Conservation (phyloP, 768 basidiomycete genomes). For the Podaxis pistillaris region DNA sequence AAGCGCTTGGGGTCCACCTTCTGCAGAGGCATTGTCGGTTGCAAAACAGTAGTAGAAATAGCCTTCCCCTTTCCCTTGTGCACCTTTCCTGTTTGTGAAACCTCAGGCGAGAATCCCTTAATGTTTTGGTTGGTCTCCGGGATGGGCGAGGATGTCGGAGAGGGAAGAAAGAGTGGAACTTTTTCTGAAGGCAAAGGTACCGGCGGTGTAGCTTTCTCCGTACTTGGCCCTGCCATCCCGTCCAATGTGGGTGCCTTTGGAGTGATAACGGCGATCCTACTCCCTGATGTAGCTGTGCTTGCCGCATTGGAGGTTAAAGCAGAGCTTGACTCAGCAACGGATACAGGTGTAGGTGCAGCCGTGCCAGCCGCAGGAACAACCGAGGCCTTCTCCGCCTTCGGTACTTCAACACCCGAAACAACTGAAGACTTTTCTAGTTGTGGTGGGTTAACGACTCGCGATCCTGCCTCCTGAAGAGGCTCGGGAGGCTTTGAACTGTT, state of each 20-base stretch:
- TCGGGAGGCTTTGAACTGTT: neutral
- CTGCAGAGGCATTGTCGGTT: neutral
- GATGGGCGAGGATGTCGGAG: conserved; percentile 35
- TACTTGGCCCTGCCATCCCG: neutral
- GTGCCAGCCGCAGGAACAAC: neutral
- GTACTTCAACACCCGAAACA: neutral
- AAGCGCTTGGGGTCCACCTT: neutral
- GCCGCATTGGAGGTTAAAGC: neutral
- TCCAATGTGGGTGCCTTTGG: neutral
- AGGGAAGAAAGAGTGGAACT: conserved; percentile 50
- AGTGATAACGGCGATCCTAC: neutral
- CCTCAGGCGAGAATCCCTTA: neutral
- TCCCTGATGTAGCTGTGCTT: neutral
- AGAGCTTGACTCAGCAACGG: neutral
- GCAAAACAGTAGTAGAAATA: neutral
- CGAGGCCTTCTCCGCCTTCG: neutral
- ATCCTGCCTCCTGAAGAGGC: neutral
- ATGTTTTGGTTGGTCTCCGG: neutral
- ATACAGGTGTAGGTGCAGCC: neutral
- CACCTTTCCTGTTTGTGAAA: neutral
- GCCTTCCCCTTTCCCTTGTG: conserved; percentile 8
- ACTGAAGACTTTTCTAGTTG: neutral
- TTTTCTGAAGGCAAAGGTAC: conserved; percentile 10
- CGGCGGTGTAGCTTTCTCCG: neutral
- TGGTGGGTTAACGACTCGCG: neutral